phyloP scores from a whole-genome alignment of 2,329 filamentous ascomycete genomes.

The Aureobasidium sp. region DNA sequence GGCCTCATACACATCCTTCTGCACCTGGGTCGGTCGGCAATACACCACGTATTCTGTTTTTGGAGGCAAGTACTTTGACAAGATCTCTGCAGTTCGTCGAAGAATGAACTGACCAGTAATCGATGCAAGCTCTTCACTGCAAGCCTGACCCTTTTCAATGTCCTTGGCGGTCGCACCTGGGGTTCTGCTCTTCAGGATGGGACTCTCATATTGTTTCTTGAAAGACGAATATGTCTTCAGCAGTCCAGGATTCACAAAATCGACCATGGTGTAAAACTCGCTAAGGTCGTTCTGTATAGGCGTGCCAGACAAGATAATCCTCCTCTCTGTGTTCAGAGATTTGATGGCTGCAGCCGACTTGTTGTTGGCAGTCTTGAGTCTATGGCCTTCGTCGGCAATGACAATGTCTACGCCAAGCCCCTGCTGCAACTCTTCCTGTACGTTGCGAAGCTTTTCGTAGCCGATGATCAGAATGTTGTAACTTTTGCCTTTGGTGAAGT shows the following conservation, averaged over 20 bases:
- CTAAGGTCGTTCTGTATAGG: constrained; percentile 62
- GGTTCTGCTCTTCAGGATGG: constrained; percentile 58
- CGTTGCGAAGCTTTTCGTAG: constrained; percentile 61
- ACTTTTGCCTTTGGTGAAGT: constrained; percentile 61
- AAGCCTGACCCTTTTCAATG: constrained; percentile 56
- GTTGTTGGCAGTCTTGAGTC: constrained; percentile 62
- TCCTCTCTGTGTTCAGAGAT: constrained; percentile 53
- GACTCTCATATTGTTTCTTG: constrained; percentile 57
- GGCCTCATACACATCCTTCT: constrained; percentile 55
- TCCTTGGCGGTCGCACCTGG: constrained; percentile 56
- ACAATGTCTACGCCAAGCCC: constrained; percentile 60
- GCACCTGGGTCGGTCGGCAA: constrained; percentile 54
- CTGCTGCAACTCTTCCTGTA: constrained; percentile 59
- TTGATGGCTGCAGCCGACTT: constrained; percentile 61
- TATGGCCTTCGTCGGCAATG: constrained; percentile 63
- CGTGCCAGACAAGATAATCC: constrained; percentile 60
- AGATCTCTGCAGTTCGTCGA: constrained; percentile 58
- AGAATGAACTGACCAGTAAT: constrained; percentile 60
- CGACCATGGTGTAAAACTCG: constrained; percentile 62
- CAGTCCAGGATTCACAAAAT: constrained; percentile 61
- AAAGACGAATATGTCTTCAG: constrained; percentile 57
- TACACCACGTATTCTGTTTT: constrained; percentile 64
- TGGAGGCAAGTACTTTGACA: constrained; percentile 57
- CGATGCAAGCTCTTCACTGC: constrained; percentile 54
- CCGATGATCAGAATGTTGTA: constrained; percentile 69